Conservation (phyloP, 2,329 filamentous ascomycete genomes). For the Ceratocystis ficicola region DNA sequence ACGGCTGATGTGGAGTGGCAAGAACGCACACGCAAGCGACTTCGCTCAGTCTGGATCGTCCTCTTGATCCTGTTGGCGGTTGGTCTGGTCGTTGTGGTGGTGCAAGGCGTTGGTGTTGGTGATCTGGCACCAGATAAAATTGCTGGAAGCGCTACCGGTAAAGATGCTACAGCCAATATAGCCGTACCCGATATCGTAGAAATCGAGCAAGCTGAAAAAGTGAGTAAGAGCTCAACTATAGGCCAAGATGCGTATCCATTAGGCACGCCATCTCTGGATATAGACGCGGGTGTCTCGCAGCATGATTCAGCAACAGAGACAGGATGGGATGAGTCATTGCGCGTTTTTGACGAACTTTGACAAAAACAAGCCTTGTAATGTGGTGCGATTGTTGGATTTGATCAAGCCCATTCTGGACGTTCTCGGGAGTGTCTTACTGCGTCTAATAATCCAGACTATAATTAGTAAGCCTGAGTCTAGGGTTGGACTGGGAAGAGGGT, state of each 20-base stretch:
- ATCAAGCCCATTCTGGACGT: too few relatives aligned
- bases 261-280: neutral
- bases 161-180: neutral
- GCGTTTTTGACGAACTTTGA: conserved; percentile 39
- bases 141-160: neutral
- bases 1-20: conserved; percentile 54
- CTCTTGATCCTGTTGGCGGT: conserved; percentile 39
- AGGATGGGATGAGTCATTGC: conserved; percentile 31
- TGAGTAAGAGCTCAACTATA: neutral
- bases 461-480: neutral
- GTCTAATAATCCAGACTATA: neutral
- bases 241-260: neutral
- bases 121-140: neutral
- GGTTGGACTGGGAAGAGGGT: neutral
- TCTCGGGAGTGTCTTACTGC: too few relatives aligned
- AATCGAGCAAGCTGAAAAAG: neutral
- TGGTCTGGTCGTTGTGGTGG: conserved; percentile 34
- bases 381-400: neutral
- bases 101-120: conserved; percentile 14
- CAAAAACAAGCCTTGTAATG: neutral
- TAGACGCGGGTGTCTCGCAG: neutral
- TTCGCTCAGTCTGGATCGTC: conserved; percentile 52
- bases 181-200: neutral
- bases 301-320: conserved; percentile 11
- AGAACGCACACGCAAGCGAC: conserved; percentile 50